These are phyloP conservation scores for Gonium pectorale DNA, from an alignment of 139 green algal species.

Conservation along the genomic window DNA sequence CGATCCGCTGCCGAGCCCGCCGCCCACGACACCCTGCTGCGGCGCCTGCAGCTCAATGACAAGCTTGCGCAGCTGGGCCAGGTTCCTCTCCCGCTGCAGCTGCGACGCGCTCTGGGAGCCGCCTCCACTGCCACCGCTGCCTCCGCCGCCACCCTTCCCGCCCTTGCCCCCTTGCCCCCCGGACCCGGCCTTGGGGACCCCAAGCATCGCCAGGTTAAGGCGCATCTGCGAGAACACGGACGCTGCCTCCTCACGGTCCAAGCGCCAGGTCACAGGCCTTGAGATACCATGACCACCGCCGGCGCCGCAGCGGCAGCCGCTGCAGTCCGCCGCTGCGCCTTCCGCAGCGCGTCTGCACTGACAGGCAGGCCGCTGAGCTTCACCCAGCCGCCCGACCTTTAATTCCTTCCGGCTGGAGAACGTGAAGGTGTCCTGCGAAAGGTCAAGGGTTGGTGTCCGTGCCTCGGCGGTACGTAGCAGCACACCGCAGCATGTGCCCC, in stretches of 20 bases:
- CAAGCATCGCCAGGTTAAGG: constrained; percentile 67
- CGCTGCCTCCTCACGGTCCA: constrained; percentile 80
- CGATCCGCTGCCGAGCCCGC: not conserved
- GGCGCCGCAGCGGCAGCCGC: not conserved
- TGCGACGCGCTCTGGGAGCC: not conserved
- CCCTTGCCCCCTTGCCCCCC: not conserved
- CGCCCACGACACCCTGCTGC: not conserved
- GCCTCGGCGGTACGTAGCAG: too few relatives aligned
- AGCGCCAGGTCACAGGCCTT: constrained; percentile 67
- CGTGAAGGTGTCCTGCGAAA: constrained; percentile 53
- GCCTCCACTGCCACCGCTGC: not conserved
- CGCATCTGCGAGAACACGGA: constrained; percentile 70
- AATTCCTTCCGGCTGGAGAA: constrained; percentile 33
- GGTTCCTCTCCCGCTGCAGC: not conserved
- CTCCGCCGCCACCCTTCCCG: too few relatives aligned
- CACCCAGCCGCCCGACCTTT: constrained; percentile 22
- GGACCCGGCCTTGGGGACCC: not conserved
- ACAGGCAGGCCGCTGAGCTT: too few relatives aligned
- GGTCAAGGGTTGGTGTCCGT: too few relatives aligned
- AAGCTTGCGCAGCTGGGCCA: constrained; percentile 62
- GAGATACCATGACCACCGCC: not conserved
- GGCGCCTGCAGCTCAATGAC: constrained; percentile 73
- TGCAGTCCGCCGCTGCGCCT: constrained; percentile 2
- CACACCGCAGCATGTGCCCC: too few relatives aligned
- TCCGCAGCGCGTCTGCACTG: not conserved